These are phyloP conservation scores for Inosperma sp. DNA, from an alignment of 768 basidiomycete genomes.

Conservation along the genomic window DNA sequence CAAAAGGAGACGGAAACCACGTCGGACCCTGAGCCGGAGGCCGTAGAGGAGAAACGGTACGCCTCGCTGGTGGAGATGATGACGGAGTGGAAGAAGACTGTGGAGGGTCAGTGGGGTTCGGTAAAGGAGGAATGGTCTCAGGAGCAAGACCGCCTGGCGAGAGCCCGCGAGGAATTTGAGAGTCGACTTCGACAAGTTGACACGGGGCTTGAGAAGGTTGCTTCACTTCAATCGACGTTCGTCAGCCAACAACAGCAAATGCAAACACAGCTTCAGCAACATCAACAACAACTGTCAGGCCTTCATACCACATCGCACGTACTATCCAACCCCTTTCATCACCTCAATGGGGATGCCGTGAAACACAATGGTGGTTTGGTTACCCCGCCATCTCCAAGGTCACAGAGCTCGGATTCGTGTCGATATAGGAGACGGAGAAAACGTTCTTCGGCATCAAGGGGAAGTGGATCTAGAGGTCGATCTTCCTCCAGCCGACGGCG, in stretches of 20 bases:
- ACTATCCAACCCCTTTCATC: slow-evolving; percentile 1
- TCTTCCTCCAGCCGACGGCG: slow-evolving; percentile 18
- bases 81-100: slow-evolving; percentile 43
- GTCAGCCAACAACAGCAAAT: slow-evolving; percentile 36
- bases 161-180: slow-evolving; percentile 78
- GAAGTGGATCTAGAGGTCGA: slow-evolving; percentile 24
- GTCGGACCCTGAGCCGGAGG: neutral
- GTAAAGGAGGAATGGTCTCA: slow-evolving; percentile 67
- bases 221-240: slow-evolving; percentile 30
- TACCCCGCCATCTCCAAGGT: slow-evolving; percentile 73
- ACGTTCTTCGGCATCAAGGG: slow-evolving; percentile 25
- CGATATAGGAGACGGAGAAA: slow-evolving; percentile 42
- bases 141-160: slow-evolving; percentile 70
- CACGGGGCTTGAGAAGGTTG: slow-evolving; percentile 45
- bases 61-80: slow-evolving; percentile 48
- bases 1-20: slow-evolving; percentile 25
- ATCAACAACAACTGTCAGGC: slow-evolving; percentile 10
- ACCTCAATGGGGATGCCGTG: slow-evolving; percentile 35
- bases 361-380: slow-evolving; percentile 50
- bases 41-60: slow-evolving; percentile 6
- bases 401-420: slow-evolving; percentile 59
- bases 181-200: slow-evolving; percentile 48
- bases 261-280: slow-evolving; percentile 21
- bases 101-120: slow-evolving; percentile 20
- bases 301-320: neutral